Evolutionary conservation across 805 yeast species (phyloP).

Genomic region (Yamadazyma takamatsuzukensis): DNA sequence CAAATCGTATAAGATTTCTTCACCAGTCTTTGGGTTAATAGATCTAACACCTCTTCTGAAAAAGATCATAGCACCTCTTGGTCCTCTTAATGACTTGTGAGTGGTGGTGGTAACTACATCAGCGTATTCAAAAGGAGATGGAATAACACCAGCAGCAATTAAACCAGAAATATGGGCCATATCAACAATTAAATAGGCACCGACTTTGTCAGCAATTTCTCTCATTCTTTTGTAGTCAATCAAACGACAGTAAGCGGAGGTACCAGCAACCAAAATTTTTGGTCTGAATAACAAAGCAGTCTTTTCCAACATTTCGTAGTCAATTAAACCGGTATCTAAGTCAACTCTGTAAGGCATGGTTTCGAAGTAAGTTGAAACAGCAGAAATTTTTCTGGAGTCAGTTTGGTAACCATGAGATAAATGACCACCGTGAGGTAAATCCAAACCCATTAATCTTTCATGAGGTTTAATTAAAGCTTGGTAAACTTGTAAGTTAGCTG

Average conservation of each 20-base stretch:
- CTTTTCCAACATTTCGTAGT: slow-evolving; percentile 81
- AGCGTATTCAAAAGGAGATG: slow-evolving; percentile 88
- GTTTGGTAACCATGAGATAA: slow-evolving; percentile 97
- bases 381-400: slow-evolving; percentile 81
- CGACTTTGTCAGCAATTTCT: slow-evolving; percentile 86
- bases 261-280: slow-evolving; percentile 92
- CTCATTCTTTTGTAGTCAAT: slow-evolving; percentile 90
- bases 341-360: slow-evolving; percentile 96
- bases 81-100: slow-evolving; percentile 97
- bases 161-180: slow-evolving; percentile 98
- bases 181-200: slow-evolving; percentile 88
- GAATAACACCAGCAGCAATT: slow-evolving; percentile 90
- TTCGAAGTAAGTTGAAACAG: slow-evolving; percentile 89
- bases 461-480: slow-evolving; percentile 85
- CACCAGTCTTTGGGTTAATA: slow-evolving; percentile 74
- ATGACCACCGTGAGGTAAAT: slow-evolving; percentile 98
- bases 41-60: slow-evolving; percentile 91
- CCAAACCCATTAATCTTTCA: slow-evolving; percentile 95
- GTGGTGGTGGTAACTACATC: slow-evolving; percentile 98
- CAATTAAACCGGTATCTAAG: slow-evolving; percentile 83
- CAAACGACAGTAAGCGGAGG: slow-evolving; percentile 90
- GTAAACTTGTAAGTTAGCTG: slow-evolving; percentile 92
- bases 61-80: slow-evolving; percentile 98
- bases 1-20: slow-evolving; percentile 79
- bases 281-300: slow-evolving; percentile 89